Conservation (phyloP, 2,329 filamentous ascomycete species). For the Clonostachys rhizophaga region DNA sequence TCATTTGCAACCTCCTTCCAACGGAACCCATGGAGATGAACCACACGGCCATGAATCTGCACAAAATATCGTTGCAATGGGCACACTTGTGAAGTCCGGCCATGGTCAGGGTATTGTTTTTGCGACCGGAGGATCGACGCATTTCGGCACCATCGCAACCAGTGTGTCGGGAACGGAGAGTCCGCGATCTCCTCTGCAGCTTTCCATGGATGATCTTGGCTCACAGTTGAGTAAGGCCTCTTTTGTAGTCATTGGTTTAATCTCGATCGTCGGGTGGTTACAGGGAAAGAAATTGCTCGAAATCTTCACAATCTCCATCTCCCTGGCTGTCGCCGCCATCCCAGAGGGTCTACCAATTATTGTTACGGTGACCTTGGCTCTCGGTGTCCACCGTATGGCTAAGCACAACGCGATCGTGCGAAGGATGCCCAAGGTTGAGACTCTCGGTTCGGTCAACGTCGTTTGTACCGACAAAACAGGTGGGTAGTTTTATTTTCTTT, state of each 20-base stretch:
- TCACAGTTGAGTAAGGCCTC: conserved; percentile 96
- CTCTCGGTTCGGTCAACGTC: conserved; percentile 97
- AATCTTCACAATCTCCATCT: conserved; percentile 97
- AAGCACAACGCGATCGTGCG: conserved; percentile 92
- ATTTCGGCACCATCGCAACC: conserved; percentile 94
- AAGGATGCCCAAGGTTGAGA: conserved; percentile 94
- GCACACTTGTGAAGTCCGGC: conserved; percentile 89
- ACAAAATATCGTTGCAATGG: conserved; percentile 97
- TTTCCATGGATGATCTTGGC: conserved; percentile 96
- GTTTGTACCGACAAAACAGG: conserved; percentile 98
- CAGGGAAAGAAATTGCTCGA: conserved; percentile 88
- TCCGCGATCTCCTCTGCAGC: conserved; percentile 85
- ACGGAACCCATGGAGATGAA: conserved; percentile 23
- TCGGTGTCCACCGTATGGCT: conserved; percentile 96
- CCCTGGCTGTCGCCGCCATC: conserved; percentile 91
- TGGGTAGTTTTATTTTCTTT: conserved; percentile 18
- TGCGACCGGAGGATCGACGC: conserved; percentile 86
- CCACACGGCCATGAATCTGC: conserved; percentile 58
- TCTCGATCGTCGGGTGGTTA: conserved; percentile 84
- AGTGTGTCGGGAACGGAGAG: conserved; percentile 94
- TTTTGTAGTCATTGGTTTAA: conserved; percentile 88
- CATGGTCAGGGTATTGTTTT: conserved; percentile 97
- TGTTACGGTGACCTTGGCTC: conserved; percentile 90
- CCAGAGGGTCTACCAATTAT: conserved; percentile 96
- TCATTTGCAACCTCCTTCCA: not conserved